A percentile compares a stretch with the other conserved stretches of the same genome.
phyloP scores from a whole-genome alignment of 768 basidiomycete genomes.

The Pisolithus microcarpus region DNA sequence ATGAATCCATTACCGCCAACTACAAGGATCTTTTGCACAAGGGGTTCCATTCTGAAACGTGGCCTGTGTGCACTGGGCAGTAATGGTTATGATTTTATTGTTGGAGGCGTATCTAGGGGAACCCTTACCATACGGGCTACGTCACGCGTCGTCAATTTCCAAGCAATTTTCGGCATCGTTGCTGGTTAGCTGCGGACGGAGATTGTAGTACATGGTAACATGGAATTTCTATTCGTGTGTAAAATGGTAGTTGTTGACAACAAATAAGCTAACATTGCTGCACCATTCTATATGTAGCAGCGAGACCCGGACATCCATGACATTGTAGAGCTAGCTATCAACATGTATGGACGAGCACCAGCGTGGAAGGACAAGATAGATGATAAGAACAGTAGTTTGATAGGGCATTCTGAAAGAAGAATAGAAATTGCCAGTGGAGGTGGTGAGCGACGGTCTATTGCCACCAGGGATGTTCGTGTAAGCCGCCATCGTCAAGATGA shows the following conservation, averaged over 20 bases:
- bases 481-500: slow-evolving; percentile 5
- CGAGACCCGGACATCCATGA: slow-evolving; percentile 6
- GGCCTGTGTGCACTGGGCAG: background rate
- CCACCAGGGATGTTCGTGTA: slow-evolving; percentile 35
- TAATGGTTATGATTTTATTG: background rate
- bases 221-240: background rate
- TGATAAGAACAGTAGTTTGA: background rate
- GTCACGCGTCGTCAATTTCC: background rate
- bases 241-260: background rate
- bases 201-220: background rate
- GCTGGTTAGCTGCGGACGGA: slow-evolving; percentile 1
- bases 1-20: slow-evolving; percentile 99
- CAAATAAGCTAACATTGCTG: slow-evolving; percentile 5
- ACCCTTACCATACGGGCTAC: no score
- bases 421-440: slow-evolving; percentile 12
- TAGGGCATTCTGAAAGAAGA: background rate
- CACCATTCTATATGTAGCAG: slow-evolving; percentile 5
- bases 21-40: slow-evolving; percentile 68
- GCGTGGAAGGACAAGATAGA: no score
- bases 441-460: slow-evolving; percentile 22
- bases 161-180: background rate
- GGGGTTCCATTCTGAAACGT: slow-evolving; percentile 12
- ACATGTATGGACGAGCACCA: slow-evolving; percentile 1
- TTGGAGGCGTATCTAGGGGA: background rate
- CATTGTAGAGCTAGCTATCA: slow-evolving; percentile 9